These are phyloP conservation scores for Telfairia occidentalis DNA, from an alignment of 331 rosid genomes.

Conservation along the genomic window DNA sequence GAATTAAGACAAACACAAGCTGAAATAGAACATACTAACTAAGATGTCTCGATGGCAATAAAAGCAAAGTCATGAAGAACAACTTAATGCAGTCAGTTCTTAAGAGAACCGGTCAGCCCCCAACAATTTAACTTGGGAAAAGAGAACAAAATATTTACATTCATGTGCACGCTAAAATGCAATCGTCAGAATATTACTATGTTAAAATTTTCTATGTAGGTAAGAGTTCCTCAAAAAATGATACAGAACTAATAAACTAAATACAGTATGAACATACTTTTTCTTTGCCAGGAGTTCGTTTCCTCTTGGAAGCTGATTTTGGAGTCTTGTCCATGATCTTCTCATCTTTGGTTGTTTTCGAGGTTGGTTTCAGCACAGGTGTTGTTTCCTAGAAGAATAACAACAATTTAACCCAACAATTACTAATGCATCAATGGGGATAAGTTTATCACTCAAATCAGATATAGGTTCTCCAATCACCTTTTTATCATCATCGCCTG, in stretches of 20 bases:
- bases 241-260: background rate
- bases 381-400: conserved; percentile 32
- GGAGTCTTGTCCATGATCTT: conserved; percentile 34
- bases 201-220: background rate
- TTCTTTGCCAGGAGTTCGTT: conserved; percentile 48
- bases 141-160: background rate
- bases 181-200: background rate
- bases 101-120: background rate
- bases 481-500: conserved; percentile 40
- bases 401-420: conserved; percentile 5
- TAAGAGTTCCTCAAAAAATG: background rate
- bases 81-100: background rate
- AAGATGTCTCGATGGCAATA: background rate
- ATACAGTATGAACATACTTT: conserved; percentile 22
- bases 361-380: conserved; percentile 35
- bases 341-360: conserved; percentile 40
- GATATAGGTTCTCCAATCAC: conserved; percentile 21
- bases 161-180: background rate
- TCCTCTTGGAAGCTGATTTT: conserved; percentile 57
- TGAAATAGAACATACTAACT: background rate
- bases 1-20: background rate
- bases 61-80: background rate
- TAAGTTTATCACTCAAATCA: background rate
- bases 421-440: background rate
- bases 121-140: background rate